Evolutionary conservation across 169 alveolate genomes (phyloP), one percentile per base, ranked within the genome.

Genomic region (Besnoitia besnoiti): DNA sequence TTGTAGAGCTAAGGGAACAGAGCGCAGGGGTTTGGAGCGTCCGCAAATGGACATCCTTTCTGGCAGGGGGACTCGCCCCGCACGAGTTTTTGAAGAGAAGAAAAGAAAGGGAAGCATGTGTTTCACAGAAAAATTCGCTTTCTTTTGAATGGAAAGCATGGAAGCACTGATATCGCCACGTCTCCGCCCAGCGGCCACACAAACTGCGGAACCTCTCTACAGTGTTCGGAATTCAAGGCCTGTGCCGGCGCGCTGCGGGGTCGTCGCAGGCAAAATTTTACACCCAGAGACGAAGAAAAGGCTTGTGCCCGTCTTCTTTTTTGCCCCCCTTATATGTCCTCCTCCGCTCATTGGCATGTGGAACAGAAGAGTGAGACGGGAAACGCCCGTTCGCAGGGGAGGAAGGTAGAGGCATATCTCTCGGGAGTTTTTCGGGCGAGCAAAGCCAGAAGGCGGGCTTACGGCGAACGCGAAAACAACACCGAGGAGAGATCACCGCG

Each of bases 181-280:
- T 24, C 61, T 50, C 61, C 73, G 73, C 73, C 35, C 73, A 55
- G 73, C 27, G 73, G 73, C 30, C 73, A 55, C 27, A 55, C 73
- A 33, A 55, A 27, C 10, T 21, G 27, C 16, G 73, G 73, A 55
- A 55, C 27, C 8, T 55, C 73, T 10, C 27, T 55, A 0, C 73
- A 55, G 73, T 27, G 27, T 55, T 55, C 73, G 0, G 35, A 55
- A 55, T 55, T 55, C 27, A 55, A 12, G 73, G 73, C 27, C 73
- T 14, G 73, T 55, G 73, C 73, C 73, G 35, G 73, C 73, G 73
- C 73, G 73, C 73, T 55, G 73, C 73, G 73, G 73, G 73, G 73
- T 21, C 33, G 21, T 21, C 21, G 5, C 21, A 5, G n/a, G n/a
- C n/a, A n/a, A n/a, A n/a, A n/a, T n/a, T n/a, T n/a, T n/a, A n/a